Percentiles rank a stretch among this genome's conserved stretches.
Evolutionary conservation across 2,329 filamentous ascomycete genomes (phyloP).

Genomic region (Onygenales sp.): DNA sequence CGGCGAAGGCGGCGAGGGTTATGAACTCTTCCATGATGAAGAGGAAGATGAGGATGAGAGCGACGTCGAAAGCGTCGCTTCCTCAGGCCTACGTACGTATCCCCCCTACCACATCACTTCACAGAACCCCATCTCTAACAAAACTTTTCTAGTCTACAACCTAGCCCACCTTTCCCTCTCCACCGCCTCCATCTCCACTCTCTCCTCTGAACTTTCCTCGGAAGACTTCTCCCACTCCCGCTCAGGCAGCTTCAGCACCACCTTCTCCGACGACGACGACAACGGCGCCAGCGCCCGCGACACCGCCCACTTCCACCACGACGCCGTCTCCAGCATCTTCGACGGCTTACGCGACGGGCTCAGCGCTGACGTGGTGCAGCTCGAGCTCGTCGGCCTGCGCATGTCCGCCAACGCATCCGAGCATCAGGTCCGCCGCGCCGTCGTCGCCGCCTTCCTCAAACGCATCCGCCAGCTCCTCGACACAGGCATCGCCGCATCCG

Average conservation of each 20-base stretch:
- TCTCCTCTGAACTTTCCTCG: conserved; percentile 47
- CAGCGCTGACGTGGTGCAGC: conserved; percentile 73
- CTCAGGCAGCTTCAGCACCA: conserved; percentile 63
- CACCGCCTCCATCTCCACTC: conserved; percentile 52
- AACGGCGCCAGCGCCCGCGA: conserved; percentile 70
- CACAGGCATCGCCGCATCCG: conserved; percentile 43
- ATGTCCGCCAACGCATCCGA: conserved; percentile 87
- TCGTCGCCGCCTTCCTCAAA: conserved; percentile 76
- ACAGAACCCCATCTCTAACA: conserved; percentile 4
- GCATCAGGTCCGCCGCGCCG: conserved; percentile 73
- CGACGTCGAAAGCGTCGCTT: conserved; percentile 54
- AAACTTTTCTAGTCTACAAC: conserved; percentile 37
- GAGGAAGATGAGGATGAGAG: conserved; percentile 54
- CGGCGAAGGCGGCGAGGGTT: conserved; percentile 50
- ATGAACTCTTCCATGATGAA: conserved; percentile 56
- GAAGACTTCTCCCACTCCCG: conserved; percentile 41
- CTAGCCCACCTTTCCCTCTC: conserved; percentile 38
- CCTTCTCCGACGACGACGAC: conserved; percentile 54
- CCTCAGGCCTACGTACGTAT: conserved; percentile 12
- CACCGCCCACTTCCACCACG: conserved; percentile 73
- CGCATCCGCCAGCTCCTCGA: conserved; percentile 64
- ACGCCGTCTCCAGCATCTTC: conserved; percentile 77
- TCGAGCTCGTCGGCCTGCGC: conserved; percentile 89
- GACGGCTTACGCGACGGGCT: conserved; percentile 69
- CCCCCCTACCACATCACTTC: not conserved